These are phyloP conservation scores for Cyberlindnera subsufficiens DNA, from an alignment of 805 yeast genomes.

Conservation along the genomic window DNA sequence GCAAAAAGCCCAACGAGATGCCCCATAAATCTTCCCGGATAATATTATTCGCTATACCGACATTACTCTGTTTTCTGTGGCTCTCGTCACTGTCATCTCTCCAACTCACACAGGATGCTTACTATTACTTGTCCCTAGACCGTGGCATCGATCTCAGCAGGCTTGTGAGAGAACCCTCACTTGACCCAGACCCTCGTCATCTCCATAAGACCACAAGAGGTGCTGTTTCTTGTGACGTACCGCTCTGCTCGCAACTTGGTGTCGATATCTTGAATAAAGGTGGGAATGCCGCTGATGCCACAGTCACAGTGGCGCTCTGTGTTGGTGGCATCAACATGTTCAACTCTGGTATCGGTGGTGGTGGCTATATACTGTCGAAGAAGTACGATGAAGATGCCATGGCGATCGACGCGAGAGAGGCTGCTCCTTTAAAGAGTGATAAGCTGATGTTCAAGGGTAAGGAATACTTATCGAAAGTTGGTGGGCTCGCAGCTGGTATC, in stretches of 20 bases:
- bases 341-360: constrained; percentile 92
- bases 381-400: constrained; percentile 41
- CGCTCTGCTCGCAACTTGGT: constrained; percentile 33
- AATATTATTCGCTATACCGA: no score
- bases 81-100: background rate
- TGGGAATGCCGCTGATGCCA: constrained; percentile 92
- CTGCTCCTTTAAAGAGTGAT: constrained; percentile 63
- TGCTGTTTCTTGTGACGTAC: constrained; percentile 24
- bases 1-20: no score
- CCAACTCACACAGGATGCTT: background rate
- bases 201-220: constrained; percentile 19
- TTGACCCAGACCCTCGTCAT: constrained; percentile 27
- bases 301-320: constrained; percentile 83
- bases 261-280: constrained; percentile 24
- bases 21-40: no score
- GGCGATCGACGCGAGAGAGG: constrained; percentile 81
- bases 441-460: constrained; percentile 57
- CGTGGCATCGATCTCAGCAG: constrained; percentile 35
- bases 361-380: constrained; percentile 61
- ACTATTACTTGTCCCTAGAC: constrained; percentile 5
- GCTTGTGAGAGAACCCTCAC: constrained; percentile 29
- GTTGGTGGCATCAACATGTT: constrained; percentile 79
- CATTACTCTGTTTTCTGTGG: background rate
- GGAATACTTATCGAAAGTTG: constrained; percentile 51
- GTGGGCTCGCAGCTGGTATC: constrained; percentile 83